Evolutionary conservation across 345 rosid species (phyloP), one percentile per base, ranked within the genome.

Genomic region (Lepidium africanum): DNA sequence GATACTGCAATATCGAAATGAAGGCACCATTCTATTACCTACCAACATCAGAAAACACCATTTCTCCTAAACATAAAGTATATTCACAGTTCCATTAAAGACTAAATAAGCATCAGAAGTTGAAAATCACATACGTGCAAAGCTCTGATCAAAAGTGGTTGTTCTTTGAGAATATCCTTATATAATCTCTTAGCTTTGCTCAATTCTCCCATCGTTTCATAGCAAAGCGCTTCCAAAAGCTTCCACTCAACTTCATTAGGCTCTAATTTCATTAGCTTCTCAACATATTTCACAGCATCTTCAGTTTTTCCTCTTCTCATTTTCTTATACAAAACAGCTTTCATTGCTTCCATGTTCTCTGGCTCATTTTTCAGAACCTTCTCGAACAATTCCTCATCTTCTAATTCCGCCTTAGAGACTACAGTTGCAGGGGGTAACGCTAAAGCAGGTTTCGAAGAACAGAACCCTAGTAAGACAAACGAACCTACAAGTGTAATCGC

Each of bases 211-310:
- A 87, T 77, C 40, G 81, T 80, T 70, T 93, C 97, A 56, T 87
- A 86, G 59, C 94, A 93, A 69, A 93, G 82, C 14, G 96, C 97
- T 81, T 86, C 81, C 67, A 93, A 69, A 42, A 93, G 89, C 86
- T 84, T 93, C 98, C 96, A 93, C 50, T 93, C 98, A 8, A 87
- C 85, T 70, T 88, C 96, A 43, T 74, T 39, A 12, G 92, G 94
- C 75, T 85, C 90, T 15, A 81, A 71, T 15, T 80, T 79, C 48
- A 84, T 82, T 68, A 93, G 74, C 68, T 75, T 86, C 81, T 84
- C 81, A 65, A 90, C 87, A 67, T 63, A 87, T 41, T 77, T 74
- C 62, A 87, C 76, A 66, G 97, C 96, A 59, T 84, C 90, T 73
- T 80, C 71, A 55, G 70, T 71, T 74, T 74, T 80, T 12, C 96